Evolutionary conservation across 2,329 filamentous ascomycete genomes (phyloP), one percentile per base, ranked within the genome.

Genomic region (Sclerotinia glacialis): DNA sequence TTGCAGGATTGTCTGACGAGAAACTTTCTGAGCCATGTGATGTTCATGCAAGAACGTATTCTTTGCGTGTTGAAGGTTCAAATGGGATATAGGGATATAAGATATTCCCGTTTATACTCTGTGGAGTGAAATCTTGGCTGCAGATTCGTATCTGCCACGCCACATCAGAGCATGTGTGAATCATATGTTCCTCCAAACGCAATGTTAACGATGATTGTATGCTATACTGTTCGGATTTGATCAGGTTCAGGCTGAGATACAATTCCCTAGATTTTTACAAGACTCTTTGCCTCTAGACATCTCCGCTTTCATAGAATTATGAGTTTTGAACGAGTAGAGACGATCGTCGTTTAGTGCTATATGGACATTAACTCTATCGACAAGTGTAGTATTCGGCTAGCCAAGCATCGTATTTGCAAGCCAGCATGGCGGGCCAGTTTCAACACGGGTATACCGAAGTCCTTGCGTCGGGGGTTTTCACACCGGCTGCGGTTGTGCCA

Each of bases 361-460:
- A 11, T 31, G 26, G 16, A 53, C 37, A 40, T 40, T 5, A 40
- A 52, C 3, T 31, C 16, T 31, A 3, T 53, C 26, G 50, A 14
- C 42, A 18, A 37, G 6, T 44, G 28, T 44, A 5, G 55, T 55
- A 12, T 18, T 42, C 26, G n/a, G 49, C 18, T 3, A 40, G 42
- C 18, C 16, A 31, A 18, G 31, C 21, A 18, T 34, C 11, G 28
- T 53, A 11, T 50, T 31, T 23, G 23, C 23, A 53, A 46, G 53
- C 34, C 69, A 31, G 23, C 14, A 46, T 54, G 93, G 96, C 83
- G 28, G 93, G 93, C 80, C 91, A 96, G 78, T 96, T 75, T 97
- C 93, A 0, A 92, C 92, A 0, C 90, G 81, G 0, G 93, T 92
- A 80, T 96, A 93, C 76, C 96, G 93, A 58, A 42, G 46, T 46